A percentile compares a stretch with the other conserved stretches of the same genome.
phyloP scores from a whole-genome alignment of 805 yeast species.

The Yamadazyma laniorum region DNA sequence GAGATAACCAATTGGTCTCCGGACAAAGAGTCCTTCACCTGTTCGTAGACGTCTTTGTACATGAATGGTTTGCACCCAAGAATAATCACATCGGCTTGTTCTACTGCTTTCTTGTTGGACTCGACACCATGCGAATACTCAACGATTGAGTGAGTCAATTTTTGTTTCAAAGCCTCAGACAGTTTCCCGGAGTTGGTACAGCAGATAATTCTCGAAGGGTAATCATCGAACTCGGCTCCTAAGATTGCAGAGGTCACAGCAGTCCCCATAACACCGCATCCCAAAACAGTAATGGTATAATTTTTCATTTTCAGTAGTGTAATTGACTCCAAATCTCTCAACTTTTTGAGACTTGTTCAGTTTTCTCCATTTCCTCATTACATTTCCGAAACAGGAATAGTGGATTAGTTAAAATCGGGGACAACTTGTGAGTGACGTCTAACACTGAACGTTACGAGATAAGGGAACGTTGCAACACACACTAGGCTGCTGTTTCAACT shows the following conservation, averaged over 20 bases:
- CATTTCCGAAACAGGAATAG: conserved; percentile 9
- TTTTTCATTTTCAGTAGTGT: conserved; percentile 6
- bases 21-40: conserved; percentile 45
- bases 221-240: conserved; percentile 45
- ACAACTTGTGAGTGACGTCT: too few relatives aligned
- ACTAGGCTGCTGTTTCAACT: too few relatives aligned
- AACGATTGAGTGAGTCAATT: conserved; percentile 43
- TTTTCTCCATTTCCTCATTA: conserved; percentile 1
- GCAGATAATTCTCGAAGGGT: conserved; percentile 74
- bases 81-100: conserved; percentile 64
- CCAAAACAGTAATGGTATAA: conserved; percentile 74
- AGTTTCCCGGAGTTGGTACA: conserved; percentile 52
- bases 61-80: conserved; percentile 88
- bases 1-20: conserved; percentile 68
- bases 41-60: conserved; percentile 58
- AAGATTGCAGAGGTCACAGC: conserved; percentile 84
- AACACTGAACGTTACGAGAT: too few relatives aligned
- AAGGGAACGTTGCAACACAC: too few relatives aligned
- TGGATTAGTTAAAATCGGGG: too few relatives aligned
- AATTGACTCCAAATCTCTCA: neutral
- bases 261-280: conserved; percentile 95
- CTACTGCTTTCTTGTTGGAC: conserved; percentile 57
- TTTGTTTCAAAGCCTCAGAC: conserved; percentile 45
- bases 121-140: conserved; percentile 45
- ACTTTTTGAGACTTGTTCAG: too few relatives aligned